phyloP scores from a whole-genome alignment of 129 eudicot genomes.

The Daucus carota region DNA sequence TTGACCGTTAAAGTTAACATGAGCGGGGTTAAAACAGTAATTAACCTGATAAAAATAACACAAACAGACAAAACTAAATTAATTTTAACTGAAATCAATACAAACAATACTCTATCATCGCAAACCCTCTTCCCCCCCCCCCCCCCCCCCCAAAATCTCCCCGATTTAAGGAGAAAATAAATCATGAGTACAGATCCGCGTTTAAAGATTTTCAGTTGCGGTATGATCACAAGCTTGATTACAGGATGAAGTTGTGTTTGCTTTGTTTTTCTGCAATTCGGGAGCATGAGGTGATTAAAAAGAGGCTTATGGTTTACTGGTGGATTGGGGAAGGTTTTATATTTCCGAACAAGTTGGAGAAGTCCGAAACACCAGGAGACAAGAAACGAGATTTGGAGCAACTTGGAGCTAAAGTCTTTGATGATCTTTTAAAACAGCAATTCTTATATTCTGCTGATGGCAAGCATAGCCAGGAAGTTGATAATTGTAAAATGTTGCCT shows the following conservation, averaged over 20 bases:
- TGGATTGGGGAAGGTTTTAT: slow-evolving; percentile 51
- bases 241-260: slow-evolving; percentile 29
- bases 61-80: too few species aligned
- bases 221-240: slow-evolving; percentile 15
- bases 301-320: slow-evolving; percentile 46
- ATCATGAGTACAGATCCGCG: neutral
- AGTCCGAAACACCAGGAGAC: too few species aligned
- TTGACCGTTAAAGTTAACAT: too few species aligned
- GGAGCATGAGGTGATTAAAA: slow-evolving; percentile 23
- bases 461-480: slow-evolving; percentile 14
- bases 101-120: too few species aligned
- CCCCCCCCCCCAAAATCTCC: too few species aligned
- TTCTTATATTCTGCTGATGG: slow-evolving; percentile 27
- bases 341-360: neutral
- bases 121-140: too few species aligned
- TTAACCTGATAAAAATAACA: too few species aligned
- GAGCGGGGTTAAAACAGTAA: too few species aligned
- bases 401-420: slow-evolving; percentile 10
- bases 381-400: slow-evolving; percentile 19
- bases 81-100: too few species aligned
- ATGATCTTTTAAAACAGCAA: slow-evolving; percentile 18
- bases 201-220: slow-evolving; percentile 19
- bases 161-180: neutral
- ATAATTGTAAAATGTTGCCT: slow-evolving; percentile 41
- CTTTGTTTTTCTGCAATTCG: slow-evolving; percentile 43